These are phyloP conservation scores for Elsinoe perseae DNA, from an alignment of 2,329 filamentous ascomycete species.

Conservation along the genomic window DNA sequence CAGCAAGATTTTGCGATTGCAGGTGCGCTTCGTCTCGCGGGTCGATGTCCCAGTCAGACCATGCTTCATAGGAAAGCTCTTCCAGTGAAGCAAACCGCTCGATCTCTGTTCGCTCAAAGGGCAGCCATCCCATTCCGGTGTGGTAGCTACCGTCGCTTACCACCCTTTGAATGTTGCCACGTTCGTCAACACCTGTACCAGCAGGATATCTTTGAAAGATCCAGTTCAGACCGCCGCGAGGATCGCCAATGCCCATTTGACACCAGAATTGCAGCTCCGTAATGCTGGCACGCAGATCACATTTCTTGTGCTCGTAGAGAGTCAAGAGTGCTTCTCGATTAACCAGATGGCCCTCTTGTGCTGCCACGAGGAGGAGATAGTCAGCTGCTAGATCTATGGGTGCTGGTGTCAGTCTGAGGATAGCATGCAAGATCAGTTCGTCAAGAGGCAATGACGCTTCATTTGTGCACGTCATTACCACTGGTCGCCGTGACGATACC, in stretches of 20 bases:
- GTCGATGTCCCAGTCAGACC: slow-evolving; percentile 57
- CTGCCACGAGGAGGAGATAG: slow-evolving; percentile 72
- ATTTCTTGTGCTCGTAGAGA: slow-evolving; percentile 60
- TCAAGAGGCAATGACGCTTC: slow-evolving; percentile 72
- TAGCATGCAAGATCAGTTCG: slow-evolving; percentile 70
- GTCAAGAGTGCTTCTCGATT: slow-evolving; percentile 56
- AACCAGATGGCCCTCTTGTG: slow-evolving; percentile 80
- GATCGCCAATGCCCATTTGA: slow-evolving; percentile 85
- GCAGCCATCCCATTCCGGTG: slow-evolving; percentile 66
- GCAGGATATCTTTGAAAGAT: slow-evolving; percentile 70
- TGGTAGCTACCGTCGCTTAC: slow-evolving; percentile 74
- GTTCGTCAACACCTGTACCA: slow-evolving; percentile 59
- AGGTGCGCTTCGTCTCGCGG: slow-evolving; percentile 21
- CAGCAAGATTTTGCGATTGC: neutral
- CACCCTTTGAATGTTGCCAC: slow-evolving; percentile 64
- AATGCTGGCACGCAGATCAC: slow-evolving; percentile 73
- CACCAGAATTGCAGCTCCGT: slow-evolving; percentile 93
- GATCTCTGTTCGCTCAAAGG: slow-evolving; percentile 34
- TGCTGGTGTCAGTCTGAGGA: slow-evolving; percentile 66
- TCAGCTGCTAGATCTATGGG: slow-evolving; percentile 64
- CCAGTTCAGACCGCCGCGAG: slow-evolving; percentile 85
- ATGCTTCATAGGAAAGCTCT: slow-evolving; percentile 56
- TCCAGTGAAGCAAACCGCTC: slow-evolving; percentile 38
- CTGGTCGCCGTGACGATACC: slow-evolving; percentile 76
- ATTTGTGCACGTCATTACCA: slow-evolving; percentile 92